Conservation (phyloP, 23 red algal genomes). For the Gracilaria domingensis region DNA sequence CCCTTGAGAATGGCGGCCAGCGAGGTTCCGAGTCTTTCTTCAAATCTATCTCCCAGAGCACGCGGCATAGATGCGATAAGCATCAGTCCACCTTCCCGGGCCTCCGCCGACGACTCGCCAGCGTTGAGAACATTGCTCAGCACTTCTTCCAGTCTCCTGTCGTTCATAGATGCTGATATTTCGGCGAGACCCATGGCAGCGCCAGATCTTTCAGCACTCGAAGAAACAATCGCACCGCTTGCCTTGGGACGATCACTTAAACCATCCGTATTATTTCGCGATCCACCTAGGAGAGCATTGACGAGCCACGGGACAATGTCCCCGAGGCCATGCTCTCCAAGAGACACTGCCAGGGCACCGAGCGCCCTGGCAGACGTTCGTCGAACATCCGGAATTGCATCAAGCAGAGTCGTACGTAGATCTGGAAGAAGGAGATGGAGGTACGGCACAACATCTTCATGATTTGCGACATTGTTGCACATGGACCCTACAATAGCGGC, state of each 20-base stretch:
- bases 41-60: slow-evolving; percentile 75
- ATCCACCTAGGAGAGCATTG: slow-evolving; percentile 52
- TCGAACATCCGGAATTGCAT: slow-evolving; percentile 89
- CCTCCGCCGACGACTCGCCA: slow-evolving; percentile 61
- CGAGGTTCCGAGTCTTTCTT: slow-evolving; percentile 66
- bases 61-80: slow-evolving; percentile 81
- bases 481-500: slow-evolving; percentile 94
- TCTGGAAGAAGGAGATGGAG: slow-evolving; percentile 79
- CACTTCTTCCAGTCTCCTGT: slow-evolving; percentile 67
- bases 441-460: slow-evolving; percentile 87
- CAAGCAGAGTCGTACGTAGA: slow-evolving; percentile 75
- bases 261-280: slow-evolving; percentile 8
- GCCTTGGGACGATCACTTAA: slow-evolving; percentile 6
- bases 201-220: slow-evolving; percentile 86
- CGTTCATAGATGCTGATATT: slow-evolving; percentile 65
- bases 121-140: slow-evolving; percentile 40
- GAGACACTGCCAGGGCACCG: slow-evolving; percentile 76
- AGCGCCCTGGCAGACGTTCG: slow-evolving; percentile 80
- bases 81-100: slow-evolving; percentile 83
- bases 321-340: slow-evolving; percentile 69
- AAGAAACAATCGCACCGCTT: slow-evolving; percentile 42
- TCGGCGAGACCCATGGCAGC: slow-evolving; percentile 93
- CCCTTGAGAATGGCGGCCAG: slow-evolving; percentile 77
- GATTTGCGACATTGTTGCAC: slow-evolving; percentile 82
- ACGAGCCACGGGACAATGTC: slow-evolving; percentile 76